Evolutionary conservation across 2,329 filamentous ascomycete genomes (phyloP).

Genomic region (Massarina eburnea): DNA sequence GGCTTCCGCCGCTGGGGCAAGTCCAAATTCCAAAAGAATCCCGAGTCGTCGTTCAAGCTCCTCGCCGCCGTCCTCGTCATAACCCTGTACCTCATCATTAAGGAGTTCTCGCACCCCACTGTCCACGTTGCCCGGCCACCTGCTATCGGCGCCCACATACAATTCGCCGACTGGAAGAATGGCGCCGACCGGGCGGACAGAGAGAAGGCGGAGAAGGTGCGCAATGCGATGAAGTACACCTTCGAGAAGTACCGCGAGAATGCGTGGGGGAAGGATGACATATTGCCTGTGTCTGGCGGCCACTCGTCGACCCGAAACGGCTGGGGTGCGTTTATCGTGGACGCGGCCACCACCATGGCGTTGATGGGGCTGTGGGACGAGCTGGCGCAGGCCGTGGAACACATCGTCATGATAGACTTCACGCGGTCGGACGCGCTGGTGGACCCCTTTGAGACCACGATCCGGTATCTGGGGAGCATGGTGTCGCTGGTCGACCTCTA

Average conservation of each 20-base stretch:
- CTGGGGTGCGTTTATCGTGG: conserved; percentile 48
- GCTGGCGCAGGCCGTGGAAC: conserved; percentile 41
- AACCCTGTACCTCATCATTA: conserved; percentile 44
- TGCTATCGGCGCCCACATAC: conserved; percentile 32
- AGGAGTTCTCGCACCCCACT: conserved; percentile 38
- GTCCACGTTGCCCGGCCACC: conserved; percentile 19
- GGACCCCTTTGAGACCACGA: conserved; percentile 48
- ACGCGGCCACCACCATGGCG: conserved; percentile 43
- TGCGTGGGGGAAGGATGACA: conserved; percentile 46
- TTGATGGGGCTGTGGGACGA: conserved; percentile 49
- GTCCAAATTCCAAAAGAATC: conserved; percentile 42
- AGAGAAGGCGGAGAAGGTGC: conserved; percentile 35
- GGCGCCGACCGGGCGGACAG: conserved; percentile 39
- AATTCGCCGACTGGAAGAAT: conserved; percentile 37
- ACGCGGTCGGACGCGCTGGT: conserved; percentile 36
- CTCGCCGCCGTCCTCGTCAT: conserved; percentile 44
- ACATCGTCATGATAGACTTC: conserved; percentile 44
- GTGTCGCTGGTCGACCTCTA: conserved; percentile 45
- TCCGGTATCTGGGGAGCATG: conserved; percentile 44
- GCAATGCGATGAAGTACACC: conserved; percentile 44
- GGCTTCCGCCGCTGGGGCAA: conserved; percentile 41
- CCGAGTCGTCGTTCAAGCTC: conserved; percentile 46
- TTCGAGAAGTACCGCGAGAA: conserved; percentile 43
- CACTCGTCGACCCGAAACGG: conserved; percentile 41
- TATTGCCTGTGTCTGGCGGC: conserved; percentile 42